Evolutionary conservation across 2,329 filamentous ascomycete species (phyloP).

Genomic region (Aurifilum marmelostoma): DNA sequence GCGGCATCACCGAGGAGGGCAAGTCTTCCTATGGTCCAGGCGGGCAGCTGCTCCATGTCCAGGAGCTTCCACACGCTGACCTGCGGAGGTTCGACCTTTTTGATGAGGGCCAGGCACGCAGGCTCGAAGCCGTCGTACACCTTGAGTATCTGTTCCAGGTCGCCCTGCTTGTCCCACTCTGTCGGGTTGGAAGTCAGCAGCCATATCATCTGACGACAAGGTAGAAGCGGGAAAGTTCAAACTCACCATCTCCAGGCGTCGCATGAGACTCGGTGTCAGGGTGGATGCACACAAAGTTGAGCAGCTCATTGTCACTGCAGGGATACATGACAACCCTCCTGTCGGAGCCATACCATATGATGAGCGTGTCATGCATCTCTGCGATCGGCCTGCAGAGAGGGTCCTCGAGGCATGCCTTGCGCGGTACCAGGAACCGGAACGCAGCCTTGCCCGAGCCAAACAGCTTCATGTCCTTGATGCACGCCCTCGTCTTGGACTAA

Average conservation of each 20-base stretch:
- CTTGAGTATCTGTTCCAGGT: constrained; percentile 42
- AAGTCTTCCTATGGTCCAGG: constrained; percentile 57
- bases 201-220: background rate
- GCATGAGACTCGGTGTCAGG: constrained; percentile 47
- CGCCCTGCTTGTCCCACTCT: constrained; percentile 47
- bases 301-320: constrained; percentile 45
- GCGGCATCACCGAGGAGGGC: constrained; percentile 68
- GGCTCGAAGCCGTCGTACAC: constrained; percentile 49
- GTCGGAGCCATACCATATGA: constrained; percentile 47
- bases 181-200: constrained; percentile 23
- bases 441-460: constrained; percentile 57
- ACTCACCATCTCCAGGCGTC: constrained; percentile 37
- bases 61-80: constrained; percentile 62
- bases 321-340: constrained; percentile 53
- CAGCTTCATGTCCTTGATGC: constrained; percentile 36
- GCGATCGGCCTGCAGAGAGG: constrained; percentile 40
- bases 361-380: constrained; percentile 36
- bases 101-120: constrained; percentile 43
- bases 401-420: constrained; percentile 38
- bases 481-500: constrained; percentile 36
- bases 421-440: constrained; percentile 58
- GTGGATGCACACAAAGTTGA: constrained; percentile 58
- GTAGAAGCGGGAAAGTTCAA: background rate
- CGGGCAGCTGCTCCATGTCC: constrained; percentile 63
- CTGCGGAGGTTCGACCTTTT: constrained; percentile 46